These are phyloP conservation scores for Schoenoplectus triqueter DNA, from an alignment of 202 grass and related monocot species.

Conservation along the genomic window DNA sequence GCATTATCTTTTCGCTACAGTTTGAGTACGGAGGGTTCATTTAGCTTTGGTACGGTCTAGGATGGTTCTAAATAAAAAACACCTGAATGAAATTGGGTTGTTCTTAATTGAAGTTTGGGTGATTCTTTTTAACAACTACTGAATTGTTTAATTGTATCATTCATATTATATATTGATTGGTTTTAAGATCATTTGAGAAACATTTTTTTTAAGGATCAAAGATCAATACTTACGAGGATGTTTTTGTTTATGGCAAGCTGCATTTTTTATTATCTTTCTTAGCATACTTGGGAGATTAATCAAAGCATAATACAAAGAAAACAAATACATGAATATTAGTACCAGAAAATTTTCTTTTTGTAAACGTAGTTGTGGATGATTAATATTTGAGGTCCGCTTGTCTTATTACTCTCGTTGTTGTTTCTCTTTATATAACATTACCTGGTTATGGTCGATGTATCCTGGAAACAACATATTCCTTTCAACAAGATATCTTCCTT, in stretches of 20 bases:
- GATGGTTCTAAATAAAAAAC: neutral
- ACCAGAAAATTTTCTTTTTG: neutral
- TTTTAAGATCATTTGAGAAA: neutral
- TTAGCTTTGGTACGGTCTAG: neutral
- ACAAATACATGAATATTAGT: neutral
- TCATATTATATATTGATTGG: neutral
- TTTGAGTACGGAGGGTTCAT: neutral
- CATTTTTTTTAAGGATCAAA: neutral
- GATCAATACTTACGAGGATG: neutral
- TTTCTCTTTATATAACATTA: neutral
- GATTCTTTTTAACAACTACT: neutral
- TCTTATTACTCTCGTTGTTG: neutral
- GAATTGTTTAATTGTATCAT: neutral
- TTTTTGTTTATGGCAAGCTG: slow-evolving; percentile 6
- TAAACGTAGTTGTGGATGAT: neutral
- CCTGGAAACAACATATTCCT: neutral
- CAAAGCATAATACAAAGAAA: neutral
- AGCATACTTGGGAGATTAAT: neutral
- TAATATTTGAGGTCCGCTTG: neutral
- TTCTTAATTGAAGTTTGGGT: neutral
- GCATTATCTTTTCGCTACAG: neutral
- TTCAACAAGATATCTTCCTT: neutral
- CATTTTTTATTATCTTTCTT: neutral
- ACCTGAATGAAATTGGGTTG: too few species aligned
- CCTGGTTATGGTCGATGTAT: neutral